Conservation (phyloP, 108 stramenopile species). For the Skeletonema marinoi region DNA sequence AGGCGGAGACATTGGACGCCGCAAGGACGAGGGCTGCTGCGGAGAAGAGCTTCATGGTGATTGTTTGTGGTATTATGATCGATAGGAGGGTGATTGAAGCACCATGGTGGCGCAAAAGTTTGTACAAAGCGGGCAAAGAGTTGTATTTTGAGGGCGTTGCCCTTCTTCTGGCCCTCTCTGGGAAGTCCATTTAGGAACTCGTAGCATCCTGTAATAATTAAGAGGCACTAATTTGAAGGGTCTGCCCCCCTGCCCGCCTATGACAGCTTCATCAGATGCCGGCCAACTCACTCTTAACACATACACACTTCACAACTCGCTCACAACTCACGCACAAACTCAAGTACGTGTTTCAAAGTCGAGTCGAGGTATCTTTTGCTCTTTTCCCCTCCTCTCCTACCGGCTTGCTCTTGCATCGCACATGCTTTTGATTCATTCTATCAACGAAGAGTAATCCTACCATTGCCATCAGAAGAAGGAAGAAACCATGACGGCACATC, state of each 20-base stretch:
- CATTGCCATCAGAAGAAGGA: too few relatives aligned
- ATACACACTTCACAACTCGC: background rate
- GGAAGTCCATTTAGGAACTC: too few relatives aligned
- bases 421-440: background rate
- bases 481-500: too few relatives aligned
- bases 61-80: background rate
- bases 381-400: background rate
- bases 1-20: slow-evolving; percentile 9
- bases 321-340: slow-evolving; percentile 13
- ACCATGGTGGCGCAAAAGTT: too few relatives aligned
- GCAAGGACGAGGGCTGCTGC: slow-evolving; percentile 31
- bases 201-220: too few relatives aligned
- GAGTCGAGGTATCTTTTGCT: background rate
- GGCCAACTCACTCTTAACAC: background rate
- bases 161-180: too few relatives aligned
- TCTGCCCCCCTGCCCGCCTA: too few relatives aligned
- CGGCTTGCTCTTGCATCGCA: background rate
- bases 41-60: slow-evolving; percentile 31
- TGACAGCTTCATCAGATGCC: background rate
- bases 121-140: too few relatives aligned
- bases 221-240: too few relatives aligned
- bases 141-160: too few relatives aligned
- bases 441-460: too few relatives aligned
- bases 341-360: slow-evolving; percentile 1
- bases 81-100: too few relatives aligned